Evolutionary conservation across 345 rosid species (phyloP), one percentile per base, ranked within the genome.

Genomic region (Salix dunnii): DNA sequence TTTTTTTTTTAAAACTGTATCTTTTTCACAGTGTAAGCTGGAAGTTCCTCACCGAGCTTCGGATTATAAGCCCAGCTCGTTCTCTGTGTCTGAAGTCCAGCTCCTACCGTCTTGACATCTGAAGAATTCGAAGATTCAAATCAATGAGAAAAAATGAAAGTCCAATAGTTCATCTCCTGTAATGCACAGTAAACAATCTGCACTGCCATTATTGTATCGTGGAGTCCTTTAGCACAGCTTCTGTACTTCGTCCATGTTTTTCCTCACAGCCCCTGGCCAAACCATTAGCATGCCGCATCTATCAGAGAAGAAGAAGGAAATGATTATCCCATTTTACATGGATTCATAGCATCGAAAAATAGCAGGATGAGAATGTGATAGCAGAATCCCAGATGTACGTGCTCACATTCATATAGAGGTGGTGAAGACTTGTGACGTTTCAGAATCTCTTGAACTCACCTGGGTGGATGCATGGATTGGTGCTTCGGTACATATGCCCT

Each of bases 41-140:
- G 87, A 93, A 95, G 84, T 95, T 95, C 87, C 93, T 95, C 75
- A 87, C 96, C 0, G 97, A 94, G 77, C 87, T 87, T 81, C 88
- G 90, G 74, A 89, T 88, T 84, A 82, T 83, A 49, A 89, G 91
- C 49, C 92, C 97, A 74, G 92, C 82, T 86, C 96, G 86, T 78
- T 91, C 97, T 68, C 88, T 86, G 74, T 91, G 96, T 89, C 93
- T 90, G 86, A 78, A 95, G 84, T 89, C 97, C 76, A 93, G 77
- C 77, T 95, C 99, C 16, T 89, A 87, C 77, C 89, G 92, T 79
- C 78, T 91, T 33, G 89, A 68, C n/a, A 88, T 84, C 97, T 89
- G 80, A 18, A 43, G 46, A 73, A 78, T 60, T 51, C 64, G 62
- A 58, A 67, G 2, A 49, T 55, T 63, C 2, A 69, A 63, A 72